Conservation (phyloP, 116 monocot genomes). For the Phalaenopsis hybrid region DNA sequence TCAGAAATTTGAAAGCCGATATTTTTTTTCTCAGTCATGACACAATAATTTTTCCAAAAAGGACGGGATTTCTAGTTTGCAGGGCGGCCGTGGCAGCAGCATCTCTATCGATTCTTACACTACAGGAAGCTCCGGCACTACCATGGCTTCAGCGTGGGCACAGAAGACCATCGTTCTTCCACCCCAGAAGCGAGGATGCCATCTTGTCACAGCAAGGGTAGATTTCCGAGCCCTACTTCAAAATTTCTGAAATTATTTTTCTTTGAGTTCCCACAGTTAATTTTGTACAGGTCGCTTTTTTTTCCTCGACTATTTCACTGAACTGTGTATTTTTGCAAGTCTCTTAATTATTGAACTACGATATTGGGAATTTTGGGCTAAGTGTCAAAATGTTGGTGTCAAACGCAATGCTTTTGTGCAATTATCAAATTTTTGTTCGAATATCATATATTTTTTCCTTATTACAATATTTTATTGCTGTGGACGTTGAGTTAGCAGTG, state of each 20-base stretch:
- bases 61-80: too few species aligned
- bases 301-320: not conserved
- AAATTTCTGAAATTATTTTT: not conserved
- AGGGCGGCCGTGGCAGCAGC: too few species aligned
- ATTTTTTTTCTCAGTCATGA: too few species aligned
- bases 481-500: too few species aligned
- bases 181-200: slow-evolving; percentile 73
- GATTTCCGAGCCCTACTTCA: not conserved
- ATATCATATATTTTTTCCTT: too few species aligned
- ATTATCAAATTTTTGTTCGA: too few species aligned
- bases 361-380: not conserved
- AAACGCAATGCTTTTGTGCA: too few species aligned
- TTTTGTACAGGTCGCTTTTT: not conserved
- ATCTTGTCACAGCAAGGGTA: slow-evolving; percentile 78
- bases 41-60: too few species aligned
- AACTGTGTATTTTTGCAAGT: not conserved
- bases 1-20: too few species aligned
- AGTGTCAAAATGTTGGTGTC: too few species aligned
- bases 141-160: slow-evolving; percentile 86
- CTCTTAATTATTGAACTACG: not conserved
- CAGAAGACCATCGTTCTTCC: slow-evolving; percentile 92
- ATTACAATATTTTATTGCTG: too few species aligned
- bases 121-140: not conserved
- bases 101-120: not conserved
- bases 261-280: not conserved